Base-by-base conservation (phyloP, 73 alveolate genomes). In the Symbiodinium natans region DNA sequence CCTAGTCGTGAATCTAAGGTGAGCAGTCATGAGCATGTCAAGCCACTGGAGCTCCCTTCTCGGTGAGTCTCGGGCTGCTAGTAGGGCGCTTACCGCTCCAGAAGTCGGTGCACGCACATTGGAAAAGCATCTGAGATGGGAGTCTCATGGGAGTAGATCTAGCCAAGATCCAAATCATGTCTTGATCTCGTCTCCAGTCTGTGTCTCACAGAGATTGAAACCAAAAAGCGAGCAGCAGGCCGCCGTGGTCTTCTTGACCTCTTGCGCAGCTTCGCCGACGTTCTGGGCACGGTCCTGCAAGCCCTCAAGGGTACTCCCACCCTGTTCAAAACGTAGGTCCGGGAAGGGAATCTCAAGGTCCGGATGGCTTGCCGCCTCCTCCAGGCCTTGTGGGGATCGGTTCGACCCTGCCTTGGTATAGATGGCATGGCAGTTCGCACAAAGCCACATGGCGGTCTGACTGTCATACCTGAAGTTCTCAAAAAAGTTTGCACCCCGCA, bases 181-280 rank as follows among this genome's bases (percentile, higher is more conserved):
- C 48, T 38, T 6, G 42, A 89, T 34, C 38, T 89, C 95, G 21
- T 80, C 95, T 1, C 38, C 95, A 29, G 75, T 56, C 33, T 59
- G 74, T 10, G 83, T 38, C 13, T 83, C 52, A 52, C 95, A 89
- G 6, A 89, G 86, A 39, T 42, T 89, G 73, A 89, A 34, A 39
- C 95, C 95, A 29, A 89, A 89, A 46, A 89, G 48, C 36, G 86
- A 27, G 95, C 95, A 89, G 86, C 95, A 89, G 33, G 95, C 95
- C 21, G 48, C 33, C 52, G 95, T 89, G 41, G 95, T 89, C 95
- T 89, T 89, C 82, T 89, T 89, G 87, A 89, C 95, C 95, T 89
- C 95, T 86, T 63, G 43, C 33, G 86, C 95, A 0, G 95, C 95
- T 19, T 80, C 95, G 5, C 29, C 74, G 34, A 36, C 74, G 48